Evolutionary conservation across 371 early-diverging fungal species (phyloP).

Genomic region (Gilbertella persicaria): DNA sequence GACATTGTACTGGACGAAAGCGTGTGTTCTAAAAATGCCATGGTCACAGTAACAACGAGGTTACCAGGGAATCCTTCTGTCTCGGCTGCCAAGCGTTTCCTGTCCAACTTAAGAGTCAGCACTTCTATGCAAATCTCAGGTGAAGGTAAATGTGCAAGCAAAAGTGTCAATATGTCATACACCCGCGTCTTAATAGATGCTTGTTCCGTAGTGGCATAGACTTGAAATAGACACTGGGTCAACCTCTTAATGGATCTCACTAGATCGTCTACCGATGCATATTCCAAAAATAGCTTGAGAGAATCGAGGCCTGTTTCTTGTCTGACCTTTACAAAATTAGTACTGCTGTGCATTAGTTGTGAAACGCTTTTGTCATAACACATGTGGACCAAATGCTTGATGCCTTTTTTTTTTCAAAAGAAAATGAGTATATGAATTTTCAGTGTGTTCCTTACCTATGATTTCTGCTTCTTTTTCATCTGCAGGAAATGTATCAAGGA

Average conservation of each 20-base stretch:
- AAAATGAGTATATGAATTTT: background rate
- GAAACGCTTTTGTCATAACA: constrained; percentile 24
- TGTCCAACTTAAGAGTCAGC: constrained; percentile 8
- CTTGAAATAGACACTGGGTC: constrained; percentile 9
- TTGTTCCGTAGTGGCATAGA: constrained; percentile 4
- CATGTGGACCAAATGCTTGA: constrained; percentile 34
- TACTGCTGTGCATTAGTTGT: constrained; percentile 17
- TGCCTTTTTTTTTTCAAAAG: constrained; percentile 11
- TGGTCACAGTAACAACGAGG: background rate
- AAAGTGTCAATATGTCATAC: background rate
- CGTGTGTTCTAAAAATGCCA: constrained; percentile 11
- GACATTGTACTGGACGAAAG: background rate
- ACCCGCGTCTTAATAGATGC: background rate
- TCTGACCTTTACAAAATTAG: constrained; percentile 23
- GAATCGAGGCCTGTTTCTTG: constrained; percentile 19
- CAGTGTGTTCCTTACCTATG: constrained; percentile 6
- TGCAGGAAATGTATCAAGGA: constrained; percentile 12
- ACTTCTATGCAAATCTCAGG: constrained; percentile 23
- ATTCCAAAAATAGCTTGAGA: constrained; percentile 18
- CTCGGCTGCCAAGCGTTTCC: constrained; percentile 8
- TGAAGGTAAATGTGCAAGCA: constrained; percentile 4
- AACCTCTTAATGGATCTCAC: constrained; percentile 17
- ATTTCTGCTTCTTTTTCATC: constrained; percentile 5
- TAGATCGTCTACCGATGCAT: constrained; percentile 16
- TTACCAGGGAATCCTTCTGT: constrained; percentile 5